Evolutionary conservation across 306 rosid species (phyloP), one percentile per base, ranked within the genome.

Genomic region (Pterocarpus macrocarpus): DNA sequence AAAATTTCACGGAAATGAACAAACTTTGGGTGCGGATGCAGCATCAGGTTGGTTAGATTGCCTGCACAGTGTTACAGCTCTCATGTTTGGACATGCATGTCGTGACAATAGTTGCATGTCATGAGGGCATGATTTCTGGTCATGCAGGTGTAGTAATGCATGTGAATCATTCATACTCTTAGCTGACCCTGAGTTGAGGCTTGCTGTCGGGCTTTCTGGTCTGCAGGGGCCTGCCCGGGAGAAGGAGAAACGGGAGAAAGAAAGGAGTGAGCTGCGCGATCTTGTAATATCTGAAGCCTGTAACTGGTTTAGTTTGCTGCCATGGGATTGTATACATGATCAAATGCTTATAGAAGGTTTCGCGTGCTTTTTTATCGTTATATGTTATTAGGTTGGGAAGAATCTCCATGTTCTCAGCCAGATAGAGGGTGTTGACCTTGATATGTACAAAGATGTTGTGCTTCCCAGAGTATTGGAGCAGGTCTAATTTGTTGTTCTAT

Each of bases 101-200:
- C 61, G 65, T 87, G 91, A 83, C 80, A 83, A 86, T 82, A 90
- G 92, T 89, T 88, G 96, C 96, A 89, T 87, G 93, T 90, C 92
- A 84, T 81, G 89, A 87, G 91, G 88, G 95, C 98, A 90, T 89
- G 94, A 94, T 92, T 92, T 90, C 92, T 92, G 97, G 92, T 83
- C 94, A 92, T 90, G 97, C 97, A 94, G 98, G 93, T 89, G 89
- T 89, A 87, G 82, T 94, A 88, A 89, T 92, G 96, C 94, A 88
- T 92, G 89, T 90, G 88, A 92, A 86, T 91, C 87, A 88, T 91
- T 92, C 95, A 92, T 94, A 88, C 97, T 94, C 97, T 92, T 94
- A 90, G 97, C 97, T 94, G 98, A 91, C 88, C 93, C 93, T 94
- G 97, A 87, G 97, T 90, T 94, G 97, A 92, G 97, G 97, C 91